These are phyloP conservation scores for Aspergillus awamori DNA, from an alignment of 2,329 filamentous ascomycete genomes.

Conservation along the genomic window DNA sequence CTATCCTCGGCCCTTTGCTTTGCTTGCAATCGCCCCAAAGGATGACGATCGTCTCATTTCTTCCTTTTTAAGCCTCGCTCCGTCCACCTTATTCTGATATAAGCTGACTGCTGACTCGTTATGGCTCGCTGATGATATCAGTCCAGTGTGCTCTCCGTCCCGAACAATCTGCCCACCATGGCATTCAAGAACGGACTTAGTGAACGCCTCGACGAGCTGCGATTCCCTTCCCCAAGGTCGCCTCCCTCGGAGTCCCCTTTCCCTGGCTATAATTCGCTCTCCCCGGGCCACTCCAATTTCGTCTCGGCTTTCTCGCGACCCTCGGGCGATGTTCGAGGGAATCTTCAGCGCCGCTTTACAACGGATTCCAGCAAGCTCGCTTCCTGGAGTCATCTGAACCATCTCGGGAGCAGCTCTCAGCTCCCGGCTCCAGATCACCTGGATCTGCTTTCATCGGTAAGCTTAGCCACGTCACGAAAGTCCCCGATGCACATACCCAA, in stretches of 20 bases:
- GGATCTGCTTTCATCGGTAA: constrained; percentile 59
- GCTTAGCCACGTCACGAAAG: constrained; percentile 25
- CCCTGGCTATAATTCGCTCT: constrained; percentile 73
- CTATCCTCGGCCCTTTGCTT: constrained; percentile 16
- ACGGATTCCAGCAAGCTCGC: constrained; percentile 84
- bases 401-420: constrained; percentile 49
- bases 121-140: constrained; percentile 30
- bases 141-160: constrained; percentile 35
- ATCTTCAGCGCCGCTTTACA: constrained; percentile 88
- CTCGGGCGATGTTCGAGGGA: constrained; percentile 70
- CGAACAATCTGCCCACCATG: constrained; percentile 52
- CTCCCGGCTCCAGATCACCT: constrained; percentile 52
- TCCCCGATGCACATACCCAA: background rate
- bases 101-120: constrained; percentile 28
- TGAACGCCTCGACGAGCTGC: constrained; percentile 76
- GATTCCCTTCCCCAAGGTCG: constrained; percentile 76
- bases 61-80: constrained; percentile 13
- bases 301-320: constrained; percentile 59
- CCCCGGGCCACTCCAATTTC: constrained; percentile 67
- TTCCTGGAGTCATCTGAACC: constrained; percentile 68
- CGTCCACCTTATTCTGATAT: constrained; percentile 18
- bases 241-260: constrained; percentile 75
- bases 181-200: constrained; percentile 65
- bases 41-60: constrained; percentile 10
- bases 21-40: constrained; percentile 21